Evolutionary conservation across 257 asterid genomes (phyloP), one percentile per base, ranked within the genome.

Genomic region (Gynochthodes officinalis): DNA sequence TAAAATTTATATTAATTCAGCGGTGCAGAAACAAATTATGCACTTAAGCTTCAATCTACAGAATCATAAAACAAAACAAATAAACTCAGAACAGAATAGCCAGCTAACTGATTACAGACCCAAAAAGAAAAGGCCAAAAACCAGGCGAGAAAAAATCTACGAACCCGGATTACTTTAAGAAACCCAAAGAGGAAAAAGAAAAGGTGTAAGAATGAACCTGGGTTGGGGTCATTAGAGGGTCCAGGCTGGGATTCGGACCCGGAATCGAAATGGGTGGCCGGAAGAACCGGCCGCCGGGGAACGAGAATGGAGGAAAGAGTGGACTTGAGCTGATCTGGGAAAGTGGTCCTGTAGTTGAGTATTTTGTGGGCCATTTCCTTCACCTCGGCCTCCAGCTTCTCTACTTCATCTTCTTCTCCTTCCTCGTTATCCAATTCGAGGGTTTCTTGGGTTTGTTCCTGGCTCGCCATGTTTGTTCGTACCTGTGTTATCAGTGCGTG

Each of bases 271-370:
- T 42, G 79, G 77, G 78, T 65, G 77, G 78, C 62, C 14, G 64
- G 78, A 13, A 76, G 27, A 48, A 75, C 55, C 49, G 94, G 92
- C 75, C 84, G 74, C 64, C 84, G 91, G 52, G 94, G 64, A 18
- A 81, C 85, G 69, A 90, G 84, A 67, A 82, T 59, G 61, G 96
- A 75, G 52, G 89, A 68, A 48, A 89, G 72, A 25, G 85, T 74
- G 74, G 87, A 80, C 69, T 66, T 79, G 73, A 89, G 85, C 69
- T 86, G 88, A 75, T 63, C 83, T 43, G 90, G 82, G 7, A 91
- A 76, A n/a, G 76, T 78, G 64, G 82, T 75, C 64, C 97, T 79
- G 84, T 75, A 87, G 1, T 86, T 73, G 67, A 78, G 75, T 18
- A 84, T 42, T 72, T 76, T 83, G 70, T 88, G 79, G 10, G 93